Evolutionary conservation across 139 green algal genomes (phyloP), one percentile per base, ranked within the genome.

Genomic region (Micractinium sp.): DNA sequence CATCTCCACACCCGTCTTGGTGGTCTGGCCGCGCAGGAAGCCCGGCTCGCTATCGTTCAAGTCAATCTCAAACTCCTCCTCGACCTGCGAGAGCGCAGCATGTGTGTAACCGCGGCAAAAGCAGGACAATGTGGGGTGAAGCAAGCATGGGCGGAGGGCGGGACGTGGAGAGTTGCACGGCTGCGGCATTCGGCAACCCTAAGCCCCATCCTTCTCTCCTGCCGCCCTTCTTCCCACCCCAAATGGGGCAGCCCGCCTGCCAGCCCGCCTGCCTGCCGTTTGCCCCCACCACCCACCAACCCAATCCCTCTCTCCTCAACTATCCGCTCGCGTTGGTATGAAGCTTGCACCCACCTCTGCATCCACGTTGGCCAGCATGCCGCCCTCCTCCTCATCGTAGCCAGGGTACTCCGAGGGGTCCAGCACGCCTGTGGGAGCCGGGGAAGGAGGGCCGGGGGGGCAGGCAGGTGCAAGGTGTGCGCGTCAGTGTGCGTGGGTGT

Each of bases 51-150:
- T 91, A 36, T 99, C 98, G 93, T 99, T 99, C 39, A 99, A 91
- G 91, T 99, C 98, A 18, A 99, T 97, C 94, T 99, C 97, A 92
- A 99, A 96, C 91, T 99, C 98, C 92, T 99, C 95, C 89, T 98
- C 95, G 20, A 90, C 90, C 88, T 93, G 85, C 36, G 78, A 19
- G n/a, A 19, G 33, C 3, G 36, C 29, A 82, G 35, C 36, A 79
- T 1, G 73, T 41, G 33, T 5, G 73, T 18, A 35, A 23, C 14
- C 18, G 63, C n/a, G n/a, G n/a, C n/a, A n/a, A n/a, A n/a, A n/a
- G n/a, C n/a, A n/a, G n/a, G n/a, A n/a, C n/a, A n/a, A n/a, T n/a
- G 18, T 71, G 12, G 20, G 69, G 69, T 33, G 69, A 36, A 2
- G 63, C 3, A 36, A 83, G 47, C 3, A 12, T 38, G 47, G 39